Evolutionary conservation across 2,329 filamentous ascomycete species (phyloP).

Genomic region (Fusarium algeriense): DNA sequence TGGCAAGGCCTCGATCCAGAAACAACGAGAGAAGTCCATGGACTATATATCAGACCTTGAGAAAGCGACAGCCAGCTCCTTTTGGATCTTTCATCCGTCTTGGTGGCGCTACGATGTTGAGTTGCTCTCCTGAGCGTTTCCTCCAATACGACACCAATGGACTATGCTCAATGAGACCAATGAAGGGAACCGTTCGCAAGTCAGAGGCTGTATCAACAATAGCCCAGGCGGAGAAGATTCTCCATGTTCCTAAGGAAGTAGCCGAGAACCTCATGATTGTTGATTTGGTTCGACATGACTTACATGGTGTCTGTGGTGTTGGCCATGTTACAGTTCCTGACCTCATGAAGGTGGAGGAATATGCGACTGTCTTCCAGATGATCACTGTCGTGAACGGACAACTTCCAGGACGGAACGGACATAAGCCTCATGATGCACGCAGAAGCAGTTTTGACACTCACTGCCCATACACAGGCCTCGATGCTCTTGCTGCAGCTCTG

Average conservation of each 20-base stretch:
- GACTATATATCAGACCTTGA: conserved; percentile 78
- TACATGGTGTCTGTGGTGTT: conserved; percentile 85
- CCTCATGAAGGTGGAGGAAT: conserved; percentile 89
- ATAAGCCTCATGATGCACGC: conserved; percentile 23
- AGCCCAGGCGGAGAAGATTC: conserved; percentile 77
- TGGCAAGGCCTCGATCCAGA: conserved; percentile 57
- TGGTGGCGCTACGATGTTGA: conserved; percentile 76
- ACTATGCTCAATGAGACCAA: conserved; percentile 84
- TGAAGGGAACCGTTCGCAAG: conserved; percentile 97
- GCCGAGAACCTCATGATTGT: conserved; percentile 99
- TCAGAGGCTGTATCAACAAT: conserved; percentile 72
- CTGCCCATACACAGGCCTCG: conserved; percentile 69
- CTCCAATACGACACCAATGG: conserved; percentile 69
- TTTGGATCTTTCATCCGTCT: conserved; percentile 87
- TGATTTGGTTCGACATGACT: conserved; percentile 92
- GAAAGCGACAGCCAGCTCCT: conserved; percentile 80
- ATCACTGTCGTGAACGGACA: conserved; percentile 86
- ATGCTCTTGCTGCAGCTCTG: conserved; percentile 81
- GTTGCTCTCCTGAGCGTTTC: conserved; percentile 91
- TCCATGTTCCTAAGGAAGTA: conserved; percentile 87
- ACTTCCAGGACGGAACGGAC: conserved; percentile 54
- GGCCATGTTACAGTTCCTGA: conserved; percentile 80
- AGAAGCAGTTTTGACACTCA: conserved; percentile 14
- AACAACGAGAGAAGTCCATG: conserved; percentile 62
- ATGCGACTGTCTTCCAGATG: conserved; percentile 91